A percentile compares a stretch with the other conserved stretches of the same genome.
These are phyloP conservation scores for Ilex asprella DNA, from an alignment of 257 asterid species.

Conservation along the genomic window DNA sequence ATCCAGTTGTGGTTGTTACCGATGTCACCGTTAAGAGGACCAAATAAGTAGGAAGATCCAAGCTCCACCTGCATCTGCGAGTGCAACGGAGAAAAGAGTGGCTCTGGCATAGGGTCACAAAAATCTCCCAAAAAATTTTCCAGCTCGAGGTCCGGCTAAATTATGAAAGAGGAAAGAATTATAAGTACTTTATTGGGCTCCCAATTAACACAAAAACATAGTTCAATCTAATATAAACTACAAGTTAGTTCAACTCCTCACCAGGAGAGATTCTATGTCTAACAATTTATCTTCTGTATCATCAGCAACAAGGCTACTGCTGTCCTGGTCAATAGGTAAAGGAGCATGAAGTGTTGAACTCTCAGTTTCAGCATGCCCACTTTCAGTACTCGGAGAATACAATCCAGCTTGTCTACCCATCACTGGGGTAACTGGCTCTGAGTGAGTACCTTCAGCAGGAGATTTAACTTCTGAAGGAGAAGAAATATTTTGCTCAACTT, in stretches of 20 bases:
- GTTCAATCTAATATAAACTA: not conserved
- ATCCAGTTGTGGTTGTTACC: conserved; percentile 15
- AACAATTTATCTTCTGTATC: not conserved
- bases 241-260: not conserved
- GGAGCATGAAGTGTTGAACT: not conserved
- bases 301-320: not conserved
- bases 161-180: not conserved
- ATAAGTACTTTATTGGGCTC: too few relatives aligned
- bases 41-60: conserved; percentile 38
- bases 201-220: too few relatives aligned
- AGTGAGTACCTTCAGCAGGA: conserved; percentile 43
- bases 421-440: conserved; percentile 39
- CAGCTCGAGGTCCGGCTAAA: conserved; percentile 28
- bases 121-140: conserved; percentile 37
- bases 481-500: not conserved
- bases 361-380: conserved; percentile 20
- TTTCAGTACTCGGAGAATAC: conserved; percentile 23
- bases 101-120: conserved; percentile 26
- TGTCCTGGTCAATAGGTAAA: too few relatives aligned
- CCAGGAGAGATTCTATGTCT: not conserved
- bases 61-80: conserved; percentile 62
- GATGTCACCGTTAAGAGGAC: conserved; percentile 21
- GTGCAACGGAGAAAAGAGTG: conserved; percentile 55
- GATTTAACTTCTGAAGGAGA: conserved; percentile 40
- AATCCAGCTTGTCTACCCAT: conserved; percentile 8